A percentile compares a stretch with the other conserved stretches of the same genome.
phyloP scores from a whole-genome alignment of 257 asterid species.

The Rauvolfia tetraphylla region DNA sequence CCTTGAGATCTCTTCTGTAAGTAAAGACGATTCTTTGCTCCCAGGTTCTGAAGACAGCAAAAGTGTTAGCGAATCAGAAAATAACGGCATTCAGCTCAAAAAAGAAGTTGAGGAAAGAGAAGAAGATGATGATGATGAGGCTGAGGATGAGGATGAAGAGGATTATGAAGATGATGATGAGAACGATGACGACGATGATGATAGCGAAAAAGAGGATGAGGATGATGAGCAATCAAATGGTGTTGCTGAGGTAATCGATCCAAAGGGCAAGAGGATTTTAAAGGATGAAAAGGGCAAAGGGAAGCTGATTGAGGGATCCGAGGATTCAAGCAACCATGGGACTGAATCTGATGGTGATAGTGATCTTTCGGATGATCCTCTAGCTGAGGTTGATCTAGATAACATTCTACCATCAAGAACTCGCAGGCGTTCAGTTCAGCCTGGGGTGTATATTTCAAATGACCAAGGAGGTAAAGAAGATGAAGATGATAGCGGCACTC shows the following conservation, averaged over 20 bases:
- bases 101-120: slow-evolving; percentile 3
- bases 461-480: not conserved
- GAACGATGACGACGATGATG: slow-evolving; percentile 13
- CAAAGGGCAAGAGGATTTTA: slow-evolving; percentile 38
- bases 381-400: slow-evolving; percentile 38
- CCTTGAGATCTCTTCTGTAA: slow-evolving; percentile 9
- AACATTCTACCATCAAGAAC: slow-evolving; percentile 47
- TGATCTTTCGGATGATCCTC: slow-evolving; percentile 39
- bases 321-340: slow-evolving; percentile 27
- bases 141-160: slow-evolving; percentile 18
- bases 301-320: slow-evolving; percentile 34
- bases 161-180: slow-evolving; percentile 1
- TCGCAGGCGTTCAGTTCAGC: slow-evolving; percentile 24
- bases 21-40: not conserved
- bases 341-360: slow-evolving; percentile 28
- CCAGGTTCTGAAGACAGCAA: slow-evolving; percentile 6
- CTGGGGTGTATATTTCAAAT: slow-evolving; percentile 26
- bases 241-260: slow-evolving; percentile 16
- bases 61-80: slow-evolving; percentile 13
- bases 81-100: not conserved
- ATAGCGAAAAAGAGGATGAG: slow-evolving; percentile 11
- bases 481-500: slow-evolving; percentile 8
- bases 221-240: slow-evolving; percentile 24
- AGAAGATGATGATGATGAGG: slow-evolving; percentile 18
- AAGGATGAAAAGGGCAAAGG: slow-evolving; percentile 42